These are phyloP conservation scores for Myxozyma monticola DNA, from an alignment of 805 yeast genomes.

Conservation along the genomic window DNA sequence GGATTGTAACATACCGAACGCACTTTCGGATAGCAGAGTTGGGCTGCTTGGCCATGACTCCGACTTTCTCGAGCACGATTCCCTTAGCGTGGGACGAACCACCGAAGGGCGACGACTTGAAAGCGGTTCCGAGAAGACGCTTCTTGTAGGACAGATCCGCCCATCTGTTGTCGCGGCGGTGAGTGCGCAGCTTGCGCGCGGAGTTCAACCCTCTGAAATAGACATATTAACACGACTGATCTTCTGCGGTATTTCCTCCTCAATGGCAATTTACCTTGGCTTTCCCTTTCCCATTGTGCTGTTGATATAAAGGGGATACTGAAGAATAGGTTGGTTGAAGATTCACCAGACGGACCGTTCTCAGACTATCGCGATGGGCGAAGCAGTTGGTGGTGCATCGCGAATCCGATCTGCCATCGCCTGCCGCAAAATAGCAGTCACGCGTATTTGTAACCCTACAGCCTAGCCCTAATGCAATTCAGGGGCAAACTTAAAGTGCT, in stretches of 20 bases:
- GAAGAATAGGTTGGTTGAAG: no score
- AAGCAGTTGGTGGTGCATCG: no score
- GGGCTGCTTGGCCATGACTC: constrained; percentile 99
- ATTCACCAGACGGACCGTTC: no score
- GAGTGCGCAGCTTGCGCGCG: constrained; percentile 99
- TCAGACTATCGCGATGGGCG: no score
- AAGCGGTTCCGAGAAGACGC: constrained; percentile 99
- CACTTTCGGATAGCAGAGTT: constrained; percentile 99
- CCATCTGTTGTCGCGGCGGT: constrained; percentile 99
- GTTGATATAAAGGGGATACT: no score
- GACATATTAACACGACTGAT: background rate
- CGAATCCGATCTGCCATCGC: no score
- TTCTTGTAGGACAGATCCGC: constrained; percentile 98
- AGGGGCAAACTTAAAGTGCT: no score
- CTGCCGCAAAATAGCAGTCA: constrained; percentile 18
- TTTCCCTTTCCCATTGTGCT: constrained; percentile 96
- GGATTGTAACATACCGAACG: constrained; percentile 60
- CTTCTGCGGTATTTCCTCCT: background rate
- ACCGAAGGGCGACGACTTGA: constrained; percentile 99
- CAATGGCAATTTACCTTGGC: constrained; percentile 51
- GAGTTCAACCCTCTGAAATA: constrained; percentile 91
- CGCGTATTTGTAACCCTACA: no score
- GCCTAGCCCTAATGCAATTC: no score
- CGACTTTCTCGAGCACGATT: constrained; percentile 98
- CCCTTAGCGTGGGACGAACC: constrained; percentile 99